Evolutionary conservation across 192 early-diverging fungal genomes (phyloP).

Genomic region (Umbelopsis sp.): DNA sequence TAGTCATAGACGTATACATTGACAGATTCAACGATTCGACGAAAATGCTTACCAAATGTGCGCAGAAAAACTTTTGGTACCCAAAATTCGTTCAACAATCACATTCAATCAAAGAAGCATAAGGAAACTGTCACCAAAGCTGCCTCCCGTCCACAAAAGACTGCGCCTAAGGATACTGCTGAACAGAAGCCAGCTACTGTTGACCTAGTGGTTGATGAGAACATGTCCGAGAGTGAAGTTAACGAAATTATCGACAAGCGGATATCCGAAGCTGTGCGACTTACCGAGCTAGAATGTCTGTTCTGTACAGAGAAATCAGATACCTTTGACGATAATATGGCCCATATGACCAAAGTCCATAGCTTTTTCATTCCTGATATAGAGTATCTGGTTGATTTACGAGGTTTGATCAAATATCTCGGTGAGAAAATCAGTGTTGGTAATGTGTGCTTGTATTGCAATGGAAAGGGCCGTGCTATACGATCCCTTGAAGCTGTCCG

Average conservation of each 20-base stretch:
- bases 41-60: background rate
- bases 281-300: constrained; percentile 82
- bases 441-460: constrained; percentile 96
- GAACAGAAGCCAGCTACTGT: constrained; percentile 32
- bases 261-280: constrained; percentile 64
- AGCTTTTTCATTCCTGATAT: constrained; percentile 97
- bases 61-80: constrained; percentile 44
- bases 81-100: constrained; percentile 87
- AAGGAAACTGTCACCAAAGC: constrained; percentile 70
- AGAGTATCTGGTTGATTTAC: constrained; percentile 87
- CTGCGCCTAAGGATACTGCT: constrained; percentile 26
- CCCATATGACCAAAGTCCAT: constrained; percentile 91
- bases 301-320: constrained; percentile 80
- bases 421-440: constrained; percentile 94
- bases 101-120: constrained; percentile 94
- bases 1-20: background rate
- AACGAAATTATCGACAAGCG: constrained; percentile 82
- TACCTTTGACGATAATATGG: constrained; percentile 75
- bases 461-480: constrained; percentile 83
- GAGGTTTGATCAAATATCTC: constrained; percentile 88
- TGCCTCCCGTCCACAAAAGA: constrained; percentile 7
- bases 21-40: too few relatives aligned
- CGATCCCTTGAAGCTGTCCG: constrained; percentile 91
- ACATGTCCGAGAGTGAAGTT: constrained; percentile 59
- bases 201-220: constrained; percentile 46